Conservation (phyloP, 1,139 yeast genomes). For the Magnusiomyces clavatus region DNA sequence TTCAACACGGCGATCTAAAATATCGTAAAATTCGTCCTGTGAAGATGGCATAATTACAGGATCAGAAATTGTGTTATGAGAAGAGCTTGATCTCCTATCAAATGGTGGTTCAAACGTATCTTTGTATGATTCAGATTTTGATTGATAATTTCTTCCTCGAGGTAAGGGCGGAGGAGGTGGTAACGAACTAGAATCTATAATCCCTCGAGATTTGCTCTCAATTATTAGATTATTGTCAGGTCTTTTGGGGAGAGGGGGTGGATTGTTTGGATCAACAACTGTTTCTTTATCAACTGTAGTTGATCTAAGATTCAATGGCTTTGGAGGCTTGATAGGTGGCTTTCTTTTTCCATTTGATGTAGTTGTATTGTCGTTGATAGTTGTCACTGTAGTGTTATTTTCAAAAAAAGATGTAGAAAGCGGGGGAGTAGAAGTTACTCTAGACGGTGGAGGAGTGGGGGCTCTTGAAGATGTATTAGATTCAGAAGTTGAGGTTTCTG, state of each 20-base stretch:
- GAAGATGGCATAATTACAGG: constrained; percentile 22
- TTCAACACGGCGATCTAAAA: constrained; percentile 36
- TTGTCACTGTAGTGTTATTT: background rate
- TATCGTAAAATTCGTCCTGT: constrained; percentile 23
- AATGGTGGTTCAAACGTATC: background rate
- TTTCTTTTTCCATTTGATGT: constrained; percentile 9
- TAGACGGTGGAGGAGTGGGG: constrained; percentile 8
- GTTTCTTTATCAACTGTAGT: background rate
- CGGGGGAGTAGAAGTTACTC: constrained; percentile 6
- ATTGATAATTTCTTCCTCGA: constrained; percentile 12
- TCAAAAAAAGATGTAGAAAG: background rate
- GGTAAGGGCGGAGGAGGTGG: constrained; percentile 25
- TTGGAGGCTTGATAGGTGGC: constrained; percentile 23
- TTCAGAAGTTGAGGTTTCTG: background rate
- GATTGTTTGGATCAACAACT: background rate
- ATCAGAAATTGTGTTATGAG: background rate
- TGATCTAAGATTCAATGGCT: constrained; percentile 8
- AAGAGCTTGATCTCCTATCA: background rate
- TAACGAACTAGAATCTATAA: constrained; percentile 11
- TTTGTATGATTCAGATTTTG: constrained; percentile 6
- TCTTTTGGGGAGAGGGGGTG: constrained; percentile 5
- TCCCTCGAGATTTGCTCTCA: constrained; percentile 3
- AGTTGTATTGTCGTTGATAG: constrained; percentile 1
- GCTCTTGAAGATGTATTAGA: constrained; percentile 1
- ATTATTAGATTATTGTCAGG: constrained; percentile 3